Conservation (phyloP, 345 rosid species). For the Arabidopsis suecica region DNA sequence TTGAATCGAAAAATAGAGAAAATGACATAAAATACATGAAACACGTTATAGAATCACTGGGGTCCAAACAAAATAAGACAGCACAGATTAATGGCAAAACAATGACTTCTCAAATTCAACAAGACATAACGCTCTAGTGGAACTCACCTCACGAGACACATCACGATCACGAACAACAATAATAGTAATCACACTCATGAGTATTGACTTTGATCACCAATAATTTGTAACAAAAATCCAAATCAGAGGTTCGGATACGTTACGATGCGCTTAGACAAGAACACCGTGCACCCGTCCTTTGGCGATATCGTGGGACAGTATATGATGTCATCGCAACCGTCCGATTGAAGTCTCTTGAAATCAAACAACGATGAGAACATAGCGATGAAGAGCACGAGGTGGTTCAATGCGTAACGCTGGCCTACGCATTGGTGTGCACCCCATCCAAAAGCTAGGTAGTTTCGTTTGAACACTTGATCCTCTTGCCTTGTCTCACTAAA, state of each 20-base stretch:
- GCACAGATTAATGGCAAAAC: neutral
- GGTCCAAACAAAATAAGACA: neutral
- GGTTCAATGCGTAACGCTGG: conserved; percentile 82
- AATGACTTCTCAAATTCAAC: neutral
- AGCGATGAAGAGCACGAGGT: conserved; percentile 75
- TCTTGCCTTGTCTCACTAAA: conserved; percentile 62
- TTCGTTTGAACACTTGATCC: conserved; percentile 59
- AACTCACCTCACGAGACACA: neutral
- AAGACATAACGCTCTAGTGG: neutral
- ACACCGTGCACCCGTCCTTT: conserved; percentile 76
- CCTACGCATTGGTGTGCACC: conserved; percentile 96
- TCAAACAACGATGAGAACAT: conserved; percentile 66
- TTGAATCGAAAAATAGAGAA: neutral
- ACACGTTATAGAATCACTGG: neutral
- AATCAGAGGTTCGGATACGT: conserved; percentile 46
- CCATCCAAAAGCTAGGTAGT: conserved; percentile 76
- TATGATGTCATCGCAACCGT: conserved; percentile 76
- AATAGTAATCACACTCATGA: neutral
- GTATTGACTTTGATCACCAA: neutral
- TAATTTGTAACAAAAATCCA: neutral
- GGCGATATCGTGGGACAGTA: conserved; percentile 85
- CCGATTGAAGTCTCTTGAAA: conserved; percentile 58
- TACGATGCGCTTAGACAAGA: conserved; percentile 54
- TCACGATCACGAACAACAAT: neutral
- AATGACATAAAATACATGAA: neutral